Evolutionary conservation across 352 stramenopile genomes (phyloP).

Genomic region (Globisporangium camurandrum): DNA sequence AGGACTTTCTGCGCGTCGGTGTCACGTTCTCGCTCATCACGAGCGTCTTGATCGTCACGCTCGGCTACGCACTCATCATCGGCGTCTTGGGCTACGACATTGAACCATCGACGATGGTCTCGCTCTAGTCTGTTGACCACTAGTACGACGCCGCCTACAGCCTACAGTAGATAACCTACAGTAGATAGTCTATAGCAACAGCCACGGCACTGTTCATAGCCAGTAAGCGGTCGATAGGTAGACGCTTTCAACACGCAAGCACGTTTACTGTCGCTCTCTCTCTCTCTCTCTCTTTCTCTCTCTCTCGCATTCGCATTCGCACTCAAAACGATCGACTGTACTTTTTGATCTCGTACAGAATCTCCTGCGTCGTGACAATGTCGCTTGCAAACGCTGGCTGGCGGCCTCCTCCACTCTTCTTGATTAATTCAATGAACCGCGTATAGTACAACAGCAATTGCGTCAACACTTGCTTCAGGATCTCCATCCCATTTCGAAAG

Average conservation of each 20-base stretch:
- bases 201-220: no score
- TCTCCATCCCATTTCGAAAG: slow-evolving; percentile 98
- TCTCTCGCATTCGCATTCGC: not conserved
- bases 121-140: slow-evolving; percentile 2
- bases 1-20: slow-evolving; percentile 83
- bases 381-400: slow-evolving; percentile 86
- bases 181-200: no score
- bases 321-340: slow-evolving; percentile 91
- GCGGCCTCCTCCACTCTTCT: slow-evolving; percentile 61
- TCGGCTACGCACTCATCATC: slow-evolving; percentile 82
- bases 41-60: slow-evolving; percentile 77
- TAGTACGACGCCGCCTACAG: not conserved
- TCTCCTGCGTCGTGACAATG: slow-evolving; percentile 93
- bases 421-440: slow-evolving; percentile 95
- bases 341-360: slow-evolving; percentile 98
- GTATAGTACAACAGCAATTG: slow-evolving; percentile 98
- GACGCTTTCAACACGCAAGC: no score
- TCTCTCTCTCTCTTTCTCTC: not conserved
- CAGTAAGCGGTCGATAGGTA: no score
- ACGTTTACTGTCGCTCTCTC: no score
- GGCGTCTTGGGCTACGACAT: slow-evolving; percentile 76
- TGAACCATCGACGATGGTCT: slow-evolving; percentile 25
- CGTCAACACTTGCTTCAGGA: slow-evolving; percentile 98
- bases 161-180: not conserved
- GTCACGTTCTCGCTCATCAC: slow-evolving; percentile 82